Percentiles rank a stretch among this genome's conserved stretches.
These are phyloP conservation scores for Trichoderma atrobrunneum DNA, from an alignment of 2,329 filamentous ascomycete species.

Conservation along the genomic window DNA sequence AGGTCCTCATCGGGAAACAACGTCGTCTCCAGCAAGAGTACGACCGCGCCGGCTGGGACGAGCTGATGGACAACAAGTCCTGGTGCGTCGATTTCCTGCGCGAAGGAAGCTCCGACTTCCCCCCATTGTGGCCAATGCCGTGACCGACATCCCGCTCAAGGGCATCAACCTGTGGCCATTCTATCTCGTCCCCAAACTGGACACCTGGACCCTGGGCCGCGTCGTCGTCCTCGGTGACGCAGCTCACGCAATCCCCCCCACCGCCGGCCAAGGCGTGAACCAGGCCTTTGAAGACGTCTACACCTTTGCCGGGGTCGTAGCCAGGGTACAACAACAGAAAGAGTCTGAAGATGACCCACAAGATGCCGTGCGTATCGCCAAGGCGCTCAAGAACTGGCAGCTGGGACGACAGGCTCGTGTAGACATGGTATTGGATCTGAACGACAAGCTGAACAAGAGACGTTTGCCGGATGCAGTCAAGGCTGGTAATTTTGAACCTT, in stretches of 20 bases:
- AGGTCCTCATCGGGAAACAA: slow-evolving; percentile 48
- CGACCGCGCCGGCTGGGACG: slow-evolving; percentile 43
- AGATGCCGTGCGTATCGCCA: slow-evolving; percentile 2
- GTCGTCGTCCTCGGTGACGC: slow-evolving; percentile 49
- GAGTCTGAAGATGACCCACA: neutral
- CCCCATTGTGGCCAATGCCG: slow-evolving; percentile 37
- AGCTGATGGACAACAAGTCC: slow-evolving; percentile 38
- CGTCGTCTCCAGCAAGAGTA: slow-evolving; percentile 34
- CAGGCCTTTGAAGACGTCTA: slow-evolving; percentile 51
- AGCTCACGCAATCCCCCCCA: slow-evolving; percentile 48
- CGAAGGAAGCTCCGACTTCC: slow-evolving; percentile 35
- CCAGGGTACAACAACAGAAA: slow-evolving; percentile 27
- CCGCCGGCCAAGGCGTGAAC: slow-evolving; percentile 46
- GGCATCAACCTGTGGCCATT: slow-evolving; percentile 50
- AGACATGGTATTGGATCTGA: slow-evolving; percentile 47
- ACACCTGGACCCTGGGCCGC: slow-evolving; percentile 38
- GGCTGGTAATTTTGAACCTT: slow-evolving; percentile 25
- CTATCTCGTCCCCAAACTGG: slow-evolving; percentile 46
- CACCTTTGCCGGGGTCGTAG: slow-evolving; percentile 41
- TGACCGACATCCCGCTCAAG: slow-evolving; percentile 30
- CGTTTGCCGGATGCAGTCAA: slow-evolving; percentile 39
- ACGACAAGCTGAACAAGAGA: slow-evolving; percentile 45
- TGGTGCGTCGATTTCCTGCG: slow-evolving; percentile 35
- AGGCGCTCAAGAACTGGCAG: slow-evolving; percentile 45
- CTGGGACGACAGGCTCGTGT: slow-evolving; percentile 46